Conservation (phyloP, 768 basidiomycete genomes). For the Sporobolomyces phaffii region DNA sequence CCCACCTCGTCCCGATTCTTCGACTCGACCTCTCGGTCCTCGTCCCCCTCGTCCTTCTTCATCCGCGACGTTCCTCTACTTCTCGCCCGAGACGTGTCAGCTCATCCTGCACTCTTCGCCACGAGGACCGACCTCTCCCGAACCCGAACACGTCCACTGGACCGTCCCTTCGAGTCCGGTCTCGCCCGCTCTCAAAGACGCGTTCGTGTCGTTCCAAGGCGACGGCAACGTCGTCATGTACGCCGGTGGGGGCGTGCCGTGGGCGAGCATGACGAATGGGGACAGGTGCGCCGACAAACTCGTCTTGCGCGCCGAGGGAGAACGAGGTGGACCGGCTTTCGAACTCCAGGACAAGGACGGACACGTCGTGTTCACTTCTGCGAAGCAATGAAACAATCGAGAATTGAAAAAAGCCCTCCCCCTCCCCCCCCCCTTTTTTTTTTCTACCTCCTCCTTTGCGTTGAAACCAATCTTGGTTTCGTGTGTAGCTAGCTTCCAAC, state of each 20-base stretch:
- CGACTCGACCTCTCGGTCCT: background rate
- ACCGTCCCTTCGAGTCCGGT: background rate
- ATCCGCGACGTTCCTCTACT: constrained; percentile 37
- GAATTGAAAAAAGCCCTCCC: no score
- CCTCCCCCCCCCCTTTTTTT: no score
- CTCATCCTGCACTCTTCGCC: constrained; percentile 41
- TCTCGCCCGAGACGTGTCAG: constrained; percentile 38
- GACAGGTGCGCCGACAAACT: constrained; percentile 1
- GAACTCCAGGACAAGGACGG: constrained; percentile 16
- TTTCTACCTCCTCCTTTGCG: no score
- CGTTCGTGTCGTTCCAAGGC: constrained; percentile 32
- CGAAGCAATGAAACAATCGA: background rate
- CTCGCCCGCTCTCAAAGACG: background rate
- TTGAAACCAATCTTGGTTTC: no score
- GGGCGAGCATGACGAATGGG: constrained; percentile 33
- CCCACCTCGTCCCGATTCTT: constrained; percentile 20
- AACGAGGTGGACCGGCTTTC: constrained; percentile 27
- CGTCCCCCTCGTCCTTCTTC: background rate
- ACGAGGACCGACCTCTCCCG: constrained; percentile 20
- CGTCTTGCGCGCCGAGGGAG: constrained; percentile 14
- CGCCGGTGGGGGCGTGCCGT: constrained; percentile 10
- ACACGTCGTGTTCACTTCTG: background rate
- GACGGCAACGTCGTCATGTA: constrained; percentile 38
- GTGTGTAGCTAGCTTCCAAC: no score
- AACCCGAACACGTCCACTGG: constrained; percentile 25